A percentile compares a stretch with the other conserved stretches of the same genome.
These are phyloP conservation scores for Ceratonia siliqua DNA, from an alignment of 306 rosid species.

Conservation along the genomic window DNA sequence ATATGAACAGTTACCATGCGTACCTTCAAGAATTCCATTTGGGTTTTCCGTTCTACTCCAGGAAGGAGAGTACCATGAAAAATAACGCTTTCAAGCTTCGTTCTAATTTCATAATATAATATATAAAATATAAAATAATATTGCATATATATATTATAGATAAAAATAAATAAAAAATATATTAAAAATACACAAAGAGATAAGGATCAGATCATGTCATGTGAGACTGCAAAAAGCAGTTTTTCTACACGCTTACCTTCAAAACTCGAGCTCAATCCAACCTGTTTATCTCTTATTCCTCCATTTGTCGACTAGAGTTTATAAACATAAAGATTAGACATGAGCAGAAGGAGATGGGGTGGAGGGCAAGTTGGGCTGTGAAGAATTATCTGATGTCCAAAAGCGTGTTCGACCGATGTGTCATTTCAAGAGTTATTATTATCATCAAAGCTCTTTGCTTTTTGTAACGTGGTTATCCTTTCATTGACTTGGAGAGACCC, in stretches of 20 bases:
- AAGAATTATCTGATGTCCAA: not conserved
- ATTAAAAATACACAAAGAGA: not conserved
- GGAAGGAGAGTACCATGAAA: conserved; percentile 34
- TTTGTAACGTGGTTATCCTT: not conserved
- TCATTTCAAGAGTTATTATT: not conserved
- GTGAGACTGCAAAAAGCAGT: not conserved
- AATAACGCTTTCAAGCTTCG: conserved; percentile 33
- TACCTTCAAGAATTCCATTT: conserved; percentile 7
- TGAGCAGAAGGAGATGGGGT: not conserved
- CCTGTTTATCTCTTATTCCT: not conserved
- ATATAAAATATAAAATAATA: not conserved
- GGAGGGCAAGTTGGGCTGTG: no score
- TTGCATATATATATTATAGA: not conserved
- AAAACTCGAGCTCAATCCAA: not conserved
- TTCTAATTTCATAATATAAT: not conserved
- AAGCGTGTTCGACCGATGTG: not conserved
- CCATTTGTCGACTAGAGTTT: not conserved
- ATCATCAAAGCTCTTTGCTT: not conserved
- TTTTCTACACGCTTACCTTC: not conserved
- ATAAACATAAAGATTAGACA: not conserved
- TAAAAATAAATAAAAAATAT: not conserved
- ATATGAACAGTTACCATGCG: conserved; percentile 34
- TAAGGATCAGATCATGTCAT: not conserved
- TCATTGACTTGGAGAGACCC: not conserved
- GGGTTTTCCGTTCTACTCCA: not conserved